phyloP scores from a whole-genome alignment of 805 yeast species.

The Yamadazyma ubonensis region DNA sequence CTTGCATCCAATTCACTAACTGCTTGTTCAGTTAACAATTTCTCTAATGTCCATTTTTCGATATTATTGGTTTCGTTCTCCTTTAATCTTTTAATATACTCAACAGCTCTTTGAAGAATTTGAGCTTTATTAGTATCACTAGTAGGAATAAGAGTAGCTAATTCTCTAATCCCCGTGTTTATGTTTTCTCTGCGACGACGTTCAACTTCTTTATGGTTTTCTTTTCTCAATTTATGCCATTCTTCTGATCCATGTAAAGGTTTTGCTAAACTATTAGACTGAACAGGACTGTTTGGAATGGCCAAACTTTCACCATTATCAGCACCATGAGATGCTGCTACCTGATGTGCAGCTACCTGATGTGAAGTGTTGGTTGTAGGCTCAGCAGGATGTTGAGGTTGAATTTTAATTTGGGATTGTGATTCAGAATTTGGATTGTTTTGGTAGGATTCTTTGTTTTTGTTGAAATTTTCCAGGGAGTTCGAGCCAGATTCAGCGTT shows the following conservation, averaged over 20 bases:
- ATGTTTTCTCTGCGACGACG: conserved; percentile 87
- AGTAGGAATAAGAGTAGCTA: conserved; percentile 76
- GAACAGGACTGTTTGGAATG: not conserved
- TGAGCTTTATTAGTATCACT: conserved; percentile 89
- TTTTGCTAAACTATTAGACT: conserved; percentile 38
- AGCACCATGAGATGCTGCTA: too few species aligned
- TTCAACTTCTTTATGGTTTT: conserved; percentile 95
- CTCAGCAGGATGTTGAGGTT: too few species aligned
- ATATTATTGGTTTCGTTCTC: conserved; percentile 86
- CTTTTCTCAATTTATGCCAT: conserved; percentile 80
- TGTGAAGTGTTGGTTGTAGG: too few species aligned
- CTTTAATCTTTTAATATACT: conserved; percentile 83
- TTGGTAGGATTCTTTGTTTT: too few species aligned
- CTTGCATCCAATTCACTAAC: conserved; percentile 79
- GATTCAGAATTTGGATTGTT: too few species aligned
- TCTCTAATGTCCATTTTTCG: conserved; percentile 94
- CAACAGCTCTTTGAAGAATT: conserved; percentile 83
- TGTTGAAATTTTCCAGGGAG: too few species aligned
- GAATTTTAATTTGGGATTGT: too few species aligned
- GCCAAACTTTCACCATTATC: too few species aligned
- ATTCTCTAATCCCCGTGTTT: conserved; percentile 79
- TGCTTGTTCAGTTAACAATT: conserved; percentile 87
- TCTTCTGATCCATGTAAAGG: conserved; percentile 77
- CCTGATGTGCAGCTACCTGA: too few species aligned
- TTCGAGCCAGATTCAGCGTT: too few species aligned